phyloP scores from a whole-genome alignment of 108 stramenopile species.

The Craspedostauros australis region DNA sequence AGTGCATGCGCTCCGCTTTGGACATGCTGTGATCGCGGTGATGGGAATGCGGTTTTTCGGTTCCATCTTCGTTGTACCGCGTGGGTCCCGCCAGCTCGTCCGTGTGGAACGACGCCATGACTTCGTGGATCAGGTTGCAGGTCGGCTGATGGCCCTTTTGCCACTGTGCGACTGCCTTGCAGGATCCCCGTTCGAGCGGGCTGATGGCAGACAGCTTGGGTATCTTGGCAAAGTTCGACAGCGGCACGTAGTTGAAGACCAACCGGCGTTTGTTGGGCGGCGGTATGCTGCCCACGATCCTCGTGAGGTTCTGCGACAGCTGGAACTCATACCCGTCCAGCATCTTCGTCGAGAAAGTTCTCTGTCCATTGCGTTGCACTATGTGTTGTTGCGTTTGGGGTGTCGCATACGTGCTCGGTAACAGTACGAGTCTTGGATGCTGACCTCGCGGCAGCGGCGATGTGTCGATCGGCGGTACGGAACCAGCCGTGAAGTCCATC shows the following conservation, averaged over 20 bases:
- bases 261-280: too few species aligned
- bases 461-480: too few species aligned
- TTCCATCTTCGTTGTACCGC: not conserved
- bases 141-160: conserved; percentile 44
- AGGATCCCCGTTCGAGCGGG: conserved; percentile 39
- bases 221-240: not conserved
- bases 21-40: not conserved
- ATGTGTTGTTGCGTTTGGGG: too few species aligned
- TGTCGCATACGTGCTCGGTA: too few species aligned
- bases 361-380: not conserved
- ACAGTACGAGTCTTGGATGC: too few species aligned
- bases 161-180: conserved; percentile 47
- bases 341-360: not conserved
- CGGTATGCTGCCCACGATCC: conserved; percentile 1
- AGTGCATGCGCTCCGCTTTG: too few species aligned
- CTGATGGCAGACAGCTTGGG: conserved; percentile 8
- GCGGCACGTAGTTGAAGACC: conserved; percentile 14
- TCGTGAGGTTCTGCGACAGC: not conserved
- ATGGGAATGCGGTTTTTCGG: not conserved
- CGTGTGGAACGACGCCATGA: conserved; percentile 19
- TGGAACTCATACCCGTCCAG: not conserved
- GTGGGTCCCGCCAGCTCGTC: not conserved
- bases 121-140: conserved; percentile 62
- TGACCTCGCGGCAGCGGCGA: too few species aligned
- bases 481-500: not conserved